Conservation (phyloP, 352 stramenopile genomes). For the Phytophthora brassicae region DNA sequence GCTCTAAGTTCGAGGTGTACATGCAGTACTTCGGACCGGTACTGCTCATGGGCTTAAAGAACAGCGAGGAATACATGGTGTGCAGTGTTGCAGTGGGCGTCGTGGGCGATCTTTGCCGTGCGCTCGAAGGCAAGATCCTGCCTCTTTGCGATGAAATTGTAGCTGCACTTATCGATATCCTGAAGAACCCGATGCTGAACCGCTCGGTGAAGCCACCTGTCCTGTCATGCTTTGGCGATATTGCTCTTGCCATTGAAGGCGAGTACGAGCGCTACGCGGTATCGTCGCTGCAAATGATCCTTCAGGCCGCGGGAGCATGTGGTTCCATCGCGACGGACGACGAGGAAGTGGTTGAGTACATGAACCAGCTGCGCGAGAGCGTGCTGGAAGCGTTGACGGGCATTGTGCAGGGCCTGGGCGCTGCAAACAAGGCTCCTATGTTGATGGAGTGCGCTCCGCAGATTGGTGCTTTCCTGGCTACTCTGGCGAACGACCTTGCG, state of each 20-base stretch:
- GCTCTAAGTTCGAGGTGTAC: slow-evolving; percentile 95
- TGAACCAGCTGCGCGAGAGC: slow-evolving; percentile 95
- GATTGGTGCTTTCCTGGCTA: slow-evolving; percentile 90
- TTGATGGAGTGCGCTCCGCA: slow-evolving; percentile 82
- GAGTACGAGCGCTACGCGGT: slow-evolving; percentile 90
- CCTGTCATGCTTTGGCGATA: slow-evolving; percentile 96
- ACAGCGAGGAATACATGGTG: slow-evolving; percentile 96
- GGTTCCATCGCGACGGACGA: slow-evolving; percentile 90
- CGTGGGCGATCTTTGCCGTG: slow-evolving; percentile 94
- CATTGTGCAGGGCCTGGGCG: slow-evolving; percentile 94
- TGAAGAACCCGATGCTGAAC: slow-evolving; percentile 94
- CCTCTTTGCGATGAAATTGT: slow-evolving; percentile 95
- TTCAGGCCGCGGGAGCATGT: slow-evolving; percentile 87
- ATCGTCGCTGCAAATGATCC: slow-evolving; percentile 82
- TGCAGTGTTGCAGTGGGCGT: slow-evolving; percentile 95
- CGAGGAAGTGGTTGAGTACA: slow-evolving; percentile 98
- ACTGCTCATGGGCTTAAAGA: slow-evolving; percentile 91
- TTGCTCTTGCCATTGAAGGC: slow-evolving; percentile 94
- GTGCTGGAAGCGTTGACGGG: slow-evolving; percentile 97
- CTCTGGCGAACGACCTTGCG: slow-evolving; percentile 74
- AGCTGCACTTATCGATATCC: slow-evolving; percentile 91
- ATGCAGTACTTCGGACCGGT: slow-evolving; percentile 93
- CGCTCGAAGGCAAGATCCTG: slow-evolving; percentile 90
- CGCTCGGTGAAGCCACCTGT: slow-evolving; percentile 96
- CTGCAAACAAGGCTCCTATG: slow-evolving; percentile 85